Percentiles rank a stretch among this genome's conserved stretches.
These are phyloP conservation scores for Vanderwaltozyma tropicalis DNA, from an alignment of 805 yeast genomes.

Conservation along the genomic window DNA sequence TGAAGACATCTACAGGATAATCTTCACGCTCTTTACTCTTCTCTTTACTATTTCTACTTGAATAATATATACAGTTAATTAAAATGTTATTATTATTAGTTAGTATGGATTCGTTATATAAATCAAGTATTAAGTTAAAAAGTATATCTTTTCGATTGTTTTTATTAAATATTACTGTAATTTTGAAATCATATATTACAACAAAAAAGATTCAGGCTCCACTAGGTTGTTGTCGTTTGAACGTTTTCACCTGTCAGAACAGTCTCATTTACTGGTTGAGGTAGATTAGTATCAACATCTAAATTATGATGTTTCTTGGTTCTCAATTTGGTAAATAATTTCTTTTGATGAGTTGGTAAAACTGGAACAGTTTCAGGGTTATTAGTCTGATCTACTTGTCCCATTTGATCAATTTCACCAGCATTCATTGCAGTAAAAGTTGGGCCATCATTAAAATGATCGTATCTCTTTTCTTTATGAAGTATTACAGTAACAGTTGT, in stretches of 20 bases:
- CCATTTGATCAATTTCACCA: slow-evolving; percentile 4
- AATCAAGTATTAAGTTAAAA: not conserved
- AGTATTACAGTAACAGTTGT: slow-evolving; percentile 8
- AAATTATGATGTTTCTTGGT: slow-evolving; percentile 5
- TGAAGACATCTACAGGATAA: slow-evolving; percentile 10
- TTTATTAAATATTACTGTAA: not conserved
- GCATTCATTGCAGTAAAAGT: slow-evolving; percentile 6
- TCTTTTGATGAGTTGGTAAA: slow-evolving; percentile 1
- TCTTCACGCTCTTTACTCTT: slow-evolving; percentile 8
- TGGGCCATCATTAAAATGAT: slow-evolving; percentile 1
- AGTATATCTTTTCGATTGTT: not conserved
- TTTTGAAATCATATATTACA: not conserved
- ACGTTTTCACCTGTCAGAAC: not conserved
- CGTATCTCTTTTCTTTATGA: slow-evolving; percentile 5
- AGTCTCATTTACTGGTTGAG: not conserved
- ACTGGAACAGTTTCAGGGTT: not conserved
- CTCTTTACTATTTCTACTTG: not conserved
- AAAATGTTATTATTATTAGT: not conserved
- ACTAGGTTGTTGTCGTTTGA: not conserved
- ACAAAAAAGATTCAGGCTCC: not conserved
- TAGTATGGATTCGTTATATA: not conserved
- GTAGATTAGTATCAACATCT: not conserved
- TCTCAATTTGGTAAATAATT: slow-evolving; percentile 7
- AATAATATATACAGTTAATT: no score
- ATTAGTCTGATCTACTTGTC: not conserved